Evolutionary conservation across 768 basidiomycete species (phyloP), one percentile per base, ranked within the genome.

Genomic region (Suillus sp.): DNA sequence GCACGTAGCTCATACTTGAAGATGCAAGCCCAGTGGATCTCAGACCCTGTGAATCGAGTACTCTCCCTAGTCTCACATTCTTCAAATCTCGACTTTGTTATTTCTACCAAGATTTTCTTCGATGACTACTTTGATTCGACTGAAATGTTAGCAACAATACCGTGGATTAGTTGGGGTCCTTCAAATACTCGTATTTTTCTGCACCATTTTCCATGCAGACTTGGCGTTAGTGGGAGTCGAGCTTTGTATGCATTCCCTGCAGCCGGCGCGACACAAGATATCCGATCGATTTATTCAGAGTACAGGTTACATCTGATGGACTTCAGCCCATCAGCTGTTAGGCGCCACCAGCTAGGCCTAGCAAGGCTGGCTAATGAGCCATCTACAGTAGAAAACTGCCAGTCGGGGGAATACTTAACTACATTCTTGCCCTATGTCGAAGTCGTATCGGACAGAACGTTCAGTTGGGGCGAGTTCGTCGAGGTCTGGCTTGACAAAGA

Each of bases 21-120:
- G 10, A 56, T 27, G 9, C 37, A 57, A 27, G 37, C 18, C 8
- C 54, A 56, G 2, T 40, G 37, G 56, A 40, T 25, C 16, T 27
- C 56, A 3, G 37, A 57, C 18, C 25, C 56, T 13, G 20, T 7
- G 25, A 16, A 57, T 40, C 37, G 56, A 40, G 10, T 57, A 27
- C 18, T 57, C 4, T 25, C 25, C 10, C 56, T 57, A 27, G 37
- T 20, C 18, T 27, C 35, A 18, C 4, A 27, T 27, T 27, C 4
- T 38, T 25, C 55, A 25, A 4, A 2, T 25, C 22, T 57, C 25
- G 9, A 20, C 25, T 40, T 57, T 18, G 2, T 57, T 38, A 20
- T 40, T 38, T 40, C 56, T 10, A 40, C 56, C 10, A 27, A 4
- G 9, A 38, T 57, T 57, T 57, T 57, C 56, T 57, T 57, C 56